Conservation (phyloP, 1,139 yeast genomes). For the Debaryomyces subglobosus region DNA sequence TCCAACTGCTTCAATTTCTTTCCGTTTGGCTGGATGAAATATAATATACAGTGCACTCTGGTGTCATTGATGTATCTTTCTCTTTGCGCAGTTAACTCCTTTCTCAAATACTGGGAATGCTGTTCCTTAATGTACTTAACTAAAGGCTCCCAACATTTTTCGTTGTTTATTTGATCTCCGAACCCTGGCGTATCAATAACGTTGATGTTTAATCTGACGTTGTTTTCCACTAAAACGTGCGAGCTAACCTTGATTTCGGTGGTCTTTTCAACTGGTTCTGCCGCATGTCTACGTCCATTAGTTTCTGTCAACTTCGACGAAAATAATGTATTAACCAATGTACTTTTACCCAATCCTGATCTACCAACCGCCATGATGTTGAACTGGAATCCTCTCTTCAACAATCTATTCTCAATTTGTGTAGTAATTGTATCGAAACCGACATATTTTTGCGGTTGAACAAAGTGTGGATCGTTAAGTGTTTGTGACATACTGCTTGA, state of each 20-base stretch:
- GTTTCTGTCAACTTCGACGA: conserved; percentile 78
- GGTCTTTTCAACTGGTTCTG: conserved; percentile 81
- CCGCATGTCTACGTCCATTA: conserved; percentile 65
- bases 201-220: conserved; percentile 81
- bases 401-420: conserved; percentile 89
- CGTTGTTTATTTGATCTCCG: conserved; percentile 96
- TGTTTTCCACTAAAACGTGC: conserved; percentile 76
- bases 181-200: conserved; percentile 97
- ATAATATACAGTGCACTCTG: conserved; percentile 92
- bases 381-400: conserved; percentile 93
- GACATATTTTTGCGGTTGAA: conserved; percentile 62
- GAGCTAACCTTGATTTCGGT: conserved; percentile 80
- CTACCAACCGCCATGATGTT: conserved; percentile 94
- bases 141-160: conserved; percentile 96
- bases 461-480: conserved; percentile 13
- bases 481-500: conserved; percentile 13
- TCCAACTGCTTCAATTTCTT: conserved; percentile 81
- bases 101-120: conserved; percentile 88
- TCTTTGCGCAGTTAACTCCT: conserved; percentile 95
- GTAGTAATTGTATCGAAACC: conserved; percentile 96
- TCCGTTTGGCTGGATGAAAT: conserved; percentile 88
- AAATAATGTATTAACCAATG: conserved; percentile 86
- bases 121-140: conserved; percentile 95
- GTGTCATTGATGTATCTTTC: conserved; percentile 83
- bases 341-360: conserved; percentile 93